Conservation (phyloP, 2,329 filamentous ascomycete species). For the Fusarium sublunatum region DNA sequence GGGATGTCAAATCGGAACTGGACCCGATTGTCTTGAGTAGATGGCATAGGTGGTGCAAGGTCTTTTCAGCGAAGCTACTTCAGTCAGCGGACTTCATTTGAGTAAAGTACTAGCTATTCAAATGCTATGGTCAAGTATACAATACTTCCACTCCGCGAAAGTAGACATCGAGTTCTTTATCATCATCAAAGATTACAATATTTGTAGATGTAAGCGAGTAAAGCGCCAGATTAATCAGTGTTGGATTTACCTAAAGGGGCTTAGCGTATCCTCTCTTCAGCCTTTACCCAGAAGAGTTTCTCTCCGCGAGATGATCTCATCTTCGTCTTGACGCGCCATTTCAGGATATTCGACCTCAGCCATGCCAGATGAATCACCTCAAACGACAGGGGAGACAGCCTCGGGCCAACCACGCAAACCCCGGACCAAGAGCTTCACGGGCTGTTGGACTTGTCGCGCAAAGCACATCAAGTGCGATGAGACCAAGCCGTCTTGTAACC, state of each 20-base stretch:
- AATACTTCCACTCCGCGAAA: too few relatives aligned
- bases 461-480: slow-evolving; percentile 45
- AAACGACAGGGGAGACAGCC: slow-evolving; percentile 9
- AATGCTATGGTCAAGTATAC: too few relatives aligned
- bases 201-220: too few relatives aligned
- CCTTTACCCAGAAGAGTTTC: slow-evolving; percentile 2
- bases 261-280: neutral
- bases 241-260: neutral
- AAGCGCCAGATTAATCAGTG: too few relatives aligned
- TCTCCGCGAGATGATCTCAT: slow-evolving; percentile 6
- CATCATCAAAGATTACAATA: too few relatives aligned
- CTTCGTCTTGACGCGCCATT: slow-evolving; percentile 7
- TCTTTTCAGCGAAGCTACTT: too few relatives aligned
- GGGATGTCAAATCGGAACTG: too few relatives aligned
- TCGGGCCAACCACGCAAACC: slow-evolving; percentile 35
- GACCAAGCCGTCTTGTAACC: slow-evolving; percentile 33
- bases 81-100: too few relatives aligned
- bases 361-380: slow-evolving; percentile 29
- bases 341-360: neutral
- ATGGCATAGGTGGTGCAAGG: too few relatives aligned
- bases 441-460: slow-evolving; percentile 45
- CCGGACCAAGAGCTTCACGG: slow-evolving; percentile 45
- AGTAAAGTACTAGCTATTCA: too few relatives aligned
- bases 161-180: too few relatives aligned
- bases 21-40: too few relatives aligned